These are phyloP conservation scores for Trichoderma reesei DNA, from an alignment of 495 filamentous ascomycete genomes.

Conservation along the genomic window DNA sequence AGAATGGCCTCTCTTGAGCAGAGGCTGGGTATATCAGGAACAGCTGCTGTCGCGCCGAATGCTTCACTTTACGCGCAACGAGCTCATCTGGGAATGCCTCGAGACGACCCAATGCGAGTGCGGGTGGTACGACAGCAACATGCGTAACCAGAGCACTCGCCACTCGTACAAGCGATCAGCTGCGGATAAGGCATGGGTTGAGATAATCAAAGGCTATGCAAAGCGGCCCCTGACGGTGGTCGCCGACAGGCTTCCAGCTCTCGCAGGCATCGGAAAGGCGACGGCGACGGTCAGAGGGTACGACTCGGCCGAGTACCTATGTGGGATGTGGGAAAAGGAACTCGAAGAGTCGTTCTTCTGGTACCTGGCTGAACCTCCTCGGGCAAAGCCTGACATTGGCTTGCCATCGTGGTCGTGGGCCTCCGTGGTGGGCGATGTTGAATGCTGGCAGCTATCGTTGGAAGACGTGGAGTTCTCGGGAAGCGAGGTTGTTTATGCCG, in stretches of 20 bases:
- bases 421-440: background rate
- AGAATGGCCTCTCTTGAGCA: background rate
- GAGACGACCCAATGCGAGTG: constrained; percentile 15
- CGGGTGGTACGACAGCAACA: constrained; percentile 1
- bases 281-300: background rate
- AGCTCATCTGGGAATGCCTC: constrained; percentile 26
- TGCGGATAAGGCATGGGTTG: constrained; percentile 13
- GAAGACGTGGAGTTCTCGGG: background rate
- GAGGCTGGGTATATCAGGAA: constrained; percentile 28
- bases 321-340: constrained; percentile 1
- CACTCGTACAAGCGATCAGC: background rate
- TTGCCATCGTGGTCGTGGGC: constrained; percentile 10
- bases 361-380: background rate
- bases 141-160: background rate
- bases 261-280: constrained; percentile 18
- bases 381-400: no score
- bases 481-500: background rate
- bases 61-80: constrained; percentile 17
- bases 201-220: constrained; percentile 16
- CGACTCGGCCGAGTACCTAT: background rate
- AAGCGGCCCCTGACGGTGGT: constrained; percentile 12
- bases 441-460: background rate
- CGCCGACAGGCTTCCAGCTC: constrained; percentile 19
- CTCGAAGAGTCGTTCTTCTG: background rate
- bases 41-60: constrained; percentile 19